phyloP scores from a whole-genome alignment of 2,329 filamentous ascomycete genomes.

The Aspergillus melleus region DNA sequence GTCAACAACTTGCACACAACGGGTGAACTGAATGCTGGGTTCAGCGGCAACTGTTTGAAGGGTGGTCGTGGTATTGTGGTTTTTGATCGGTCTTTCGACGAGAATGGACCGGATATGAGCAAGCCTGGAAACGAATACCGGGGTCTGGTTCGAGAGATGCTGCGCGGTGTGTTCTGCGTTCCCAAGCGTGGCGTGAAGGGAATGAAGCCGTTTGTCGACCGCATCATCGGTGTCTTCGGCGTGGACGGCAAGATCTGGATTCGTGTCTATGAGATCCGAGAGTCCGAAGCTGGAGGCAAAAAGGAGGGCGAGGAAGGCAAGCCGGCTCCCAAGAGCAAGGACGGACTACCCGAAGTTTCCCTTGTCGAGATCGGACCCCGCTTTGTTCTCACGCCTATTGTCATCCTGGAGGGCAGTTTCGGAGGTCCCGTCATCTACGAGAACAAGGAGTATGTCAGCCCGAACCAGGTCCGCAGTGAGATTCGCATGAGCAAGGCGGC shows the following conservation, averaged over 20 bases:
- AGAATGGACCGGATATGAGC: constrained; percentile 71
- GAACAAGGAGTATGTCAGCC: constrained; percentile 95
- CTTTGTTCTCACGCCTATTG: constrained; percentile 89
- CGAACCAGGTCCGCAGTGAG: constrained; percentile 89
- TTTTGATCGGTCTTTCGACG: constrained; percentile 85
- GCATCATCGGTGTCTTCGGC: constrained; percentile 88
- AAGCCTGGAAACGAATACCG: constrained; percentile 48
- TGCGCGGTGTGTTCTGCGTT: constrained; percentile 88
- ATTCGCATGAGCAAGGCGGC: constrained; percentile 73
- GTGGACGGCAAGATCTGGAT: constrained; percentile 96
- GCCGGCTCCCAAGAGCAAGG: constrained; percentile 45
- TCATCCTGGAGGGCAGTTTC: constrained; percentile 93
- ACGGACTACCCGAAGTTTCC: constrained; percentile 69
- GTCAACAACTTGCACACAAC: constrained; percentile 77
- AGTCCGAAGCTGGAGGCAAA: constrained; percentile 66
- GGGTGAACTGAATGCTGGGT: constrained; percentile 79
- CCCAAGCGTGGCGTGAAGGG: constrained; percentile 78
- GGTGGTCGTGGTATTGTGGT: constrained; percentile 87
- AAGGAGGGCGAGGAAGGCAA: constrained; percentile 45
- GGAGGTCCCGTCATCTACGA: constrained; percentile 97
- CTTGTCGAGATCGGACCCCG: constrained; percentile 92
- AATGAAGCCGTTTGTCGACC: constrained; percentile 93
- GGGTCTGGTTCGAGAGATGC: constrained; percentile 73
- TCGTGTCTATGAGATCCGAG: constrained; percentile 88
- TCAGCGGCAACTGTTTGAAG: constrained; percentile 95